Percentiles rank a stretch among this genome's conserved stretches.
These are phyloP conservation scores for Eimeria necatrix DNA, from an alignment of 169 alveolate species.

Conservation along the genomic window DNA sequence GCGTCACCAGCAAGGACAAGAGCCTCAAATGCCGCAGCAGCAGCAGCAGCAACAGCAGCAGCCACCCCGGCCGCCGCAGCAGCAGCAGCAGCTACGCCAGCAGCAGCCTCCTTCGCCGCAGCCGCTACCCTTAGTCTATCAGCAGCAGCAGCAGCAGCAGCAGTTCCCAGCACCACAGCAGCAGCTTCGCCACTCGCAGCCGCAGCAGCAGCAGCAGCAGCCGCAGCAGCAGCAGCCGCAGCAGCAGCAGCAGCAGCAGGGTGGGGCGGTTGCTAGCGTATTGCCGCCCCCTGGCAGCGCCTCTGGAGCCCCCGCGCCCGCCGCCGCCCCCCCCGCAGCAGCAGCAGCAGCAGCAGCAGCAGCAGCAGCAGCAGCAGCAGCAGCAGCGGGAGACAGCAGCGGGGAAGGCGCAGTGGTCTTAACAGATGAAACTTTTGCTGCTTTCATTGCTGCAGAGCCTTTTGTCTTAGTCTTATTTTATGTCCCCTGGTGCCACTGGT, in stretches of 20 bases:
- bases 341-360: conserved; percentile 6
- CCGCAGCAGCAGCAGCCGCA: conserved; percentile 39
- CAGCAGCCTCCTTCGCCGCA: background rate
- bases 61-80: background rate
- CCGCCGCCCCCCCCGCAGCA: background rate
- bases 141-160: conserved; percentile 1
- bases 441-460: background rate
- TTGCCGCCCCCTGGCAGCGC: too few species aligned
- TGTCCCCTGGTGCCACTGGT: conserved; percentile 81
- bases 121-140: background rate
- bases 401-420: background rate
- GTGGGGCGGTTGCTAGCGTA: too few species aligned
- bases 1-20: background rate
- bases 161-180: background rate
- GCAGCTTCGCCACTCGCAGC: background rate
- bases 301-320: background rate
- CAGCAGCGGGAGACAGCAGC: background rate
- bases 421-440: conserved; percentile 12
- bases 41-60: background rate
- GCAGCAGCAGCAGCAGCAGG: conserved; percentile 14
- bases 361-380: background rate
- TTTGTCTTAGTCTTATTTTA: conserved; percentile 51
- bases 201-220: background rate
- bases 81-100: background rate
- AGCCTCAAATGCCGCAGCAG: background rate